Evolutionary conservation across 2,329 filamentous ascomycete genomes (phyloP).

Genomic region (Geosmithia putterillii): DNA sequence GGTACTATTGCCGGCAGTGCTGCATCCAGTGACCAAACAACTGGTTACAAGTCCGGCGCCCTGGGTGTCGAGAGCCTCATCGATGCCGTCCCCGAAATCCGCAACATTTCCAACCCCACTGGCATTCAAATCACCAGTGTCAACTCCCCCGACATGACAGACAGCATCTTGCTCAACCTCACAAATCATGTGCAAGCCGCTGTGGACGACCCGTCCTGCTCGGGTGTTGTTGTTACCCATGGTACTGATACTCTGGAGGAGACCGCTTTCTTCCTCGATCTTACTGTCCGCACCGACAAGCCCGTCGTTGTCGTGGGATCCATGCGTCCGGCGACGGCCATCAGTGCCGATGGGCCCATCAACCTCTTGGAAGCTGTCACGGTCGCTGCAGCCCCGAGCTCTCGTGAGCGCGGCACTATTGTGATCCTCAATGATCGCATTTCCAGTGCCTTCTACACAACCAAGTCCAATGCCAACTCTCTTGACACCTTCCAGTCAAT

Average conservation of each 20-base stretch:
- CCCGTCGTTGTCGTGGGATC: slow-evolving; percentile 48
- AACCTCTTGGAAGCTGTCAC: slow-evolving; percentile 50
- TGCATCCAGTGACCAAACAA: slow-evolving; percentile 30
- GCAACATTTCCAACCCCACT: slow-evolving; percentile 39
- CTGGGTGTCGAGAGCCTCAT: slow-evolving; percentile 38
- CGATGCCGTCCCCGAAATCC: slow-evolving; percentile 39
- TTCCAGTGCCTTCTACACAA: slow-evolving; percentile 39
- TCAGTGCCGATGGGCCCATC: slow-evolving; percentile 51
- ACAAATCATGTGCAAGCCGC: slow-evolving; percentile 33
- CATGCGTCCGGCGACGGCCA: slow-evolving; percentile 50
- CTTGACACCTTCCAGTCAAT: slow-evolving; percentile 48
- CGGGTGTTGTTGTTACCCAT: slow-evolving; percentile 47
- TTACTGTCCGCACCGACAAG: slow-evolving; percentile 42
- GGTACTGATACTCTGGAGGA: slow-evolving; percentile 55
- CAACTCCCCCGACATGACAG: slow-evolving; percentile 32
- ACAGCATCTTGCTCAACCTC: slow-evolving; percentile 33
- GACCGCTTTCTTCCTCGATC: slow-evolving; percentile 48
- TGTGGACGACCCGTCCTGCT: slow-evolving; percentile 23
- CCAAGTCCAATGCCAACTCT: slow-evolving; percentile 50
- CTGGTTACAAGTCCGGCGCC: slow-evolving; percentile 26
- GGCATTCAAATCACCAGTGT: slow-evolving; percentile 40
- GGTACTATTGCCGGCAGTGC: slow-evolving; percentile 46
- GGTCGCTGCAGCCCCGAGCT: slow-evolving; percentile 32
- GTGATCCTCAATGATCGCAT: slow-evolving; percentile 51
- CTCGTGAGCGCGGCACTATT: slow-evolving; percentile 40